phyloP scores from a whole-genome alignment of 306 rosid species.

The Acmispon strigosus region DNA sequence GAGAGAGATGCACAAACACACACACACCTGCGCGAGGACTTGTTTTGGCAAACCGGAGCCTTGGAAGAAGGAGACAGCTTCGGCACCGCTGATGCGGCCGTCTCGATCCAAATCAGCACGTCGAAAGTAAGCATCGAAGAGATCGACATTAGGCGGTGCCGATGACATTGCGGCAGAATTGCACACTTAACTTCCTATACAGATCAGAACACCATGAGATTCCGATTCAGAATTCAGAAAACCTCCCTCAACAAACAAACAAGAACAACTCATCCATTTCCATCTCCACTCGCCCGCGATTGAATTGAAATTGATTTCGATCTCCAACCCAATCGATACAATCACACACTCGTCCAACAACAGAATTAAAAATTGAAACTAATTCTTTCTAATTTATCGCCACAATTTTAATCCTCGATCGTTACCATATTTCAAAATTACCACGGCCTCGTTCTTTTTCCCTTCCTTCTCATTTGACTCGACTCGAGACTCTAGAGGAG shows the following conservation, averaged over 20 bases:
- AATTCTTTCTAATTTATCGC: not conserved
- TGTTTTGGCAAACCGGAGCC: constrained; percentile 82
- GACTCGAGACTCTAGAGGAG: no score
- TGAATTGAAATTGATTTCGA: constrained; percentile 13
- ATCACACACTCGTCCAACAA: constrained; percentile 4
- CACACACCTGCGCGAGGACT: constrained; percentile 80
- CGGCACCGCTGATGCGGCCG: constrained; percentile 89
- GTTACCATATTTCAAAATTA: constrained; percentile 27
- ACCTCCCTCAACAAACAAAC: not conserved
- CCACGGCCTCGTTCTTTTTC: not conserved
- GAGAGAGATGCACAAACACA: no score
- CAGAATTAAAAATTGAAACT: not conserved
- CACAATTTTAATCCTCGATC: constrained; percentile 19
- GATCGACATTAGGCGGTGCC: constrained; percentile 78
- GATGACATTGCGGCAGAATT: constrained; percentile 47
- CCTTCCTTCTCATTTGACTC: no score
- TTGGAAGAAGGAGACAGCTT: constrained; percentile 92
- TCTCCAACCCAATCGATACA: not conserved
- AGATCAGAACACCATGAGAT: constrained; percentile 37
- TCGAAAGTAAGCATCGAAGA: constrained; percentile 89
- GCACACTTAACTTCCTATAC: constrained; percentile 18
- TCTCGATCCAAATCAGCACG: constrained; percentile 98
- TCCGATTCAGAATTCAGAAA: constrained; percentile 11
- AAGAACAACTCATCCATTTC: not conserved
- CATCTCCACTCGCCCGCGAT: not conserved